Base-by-base conservation (phyloP, 495 filamentous ascomycete genomes). In the Hypomontagnella monticulosa region DNA sequence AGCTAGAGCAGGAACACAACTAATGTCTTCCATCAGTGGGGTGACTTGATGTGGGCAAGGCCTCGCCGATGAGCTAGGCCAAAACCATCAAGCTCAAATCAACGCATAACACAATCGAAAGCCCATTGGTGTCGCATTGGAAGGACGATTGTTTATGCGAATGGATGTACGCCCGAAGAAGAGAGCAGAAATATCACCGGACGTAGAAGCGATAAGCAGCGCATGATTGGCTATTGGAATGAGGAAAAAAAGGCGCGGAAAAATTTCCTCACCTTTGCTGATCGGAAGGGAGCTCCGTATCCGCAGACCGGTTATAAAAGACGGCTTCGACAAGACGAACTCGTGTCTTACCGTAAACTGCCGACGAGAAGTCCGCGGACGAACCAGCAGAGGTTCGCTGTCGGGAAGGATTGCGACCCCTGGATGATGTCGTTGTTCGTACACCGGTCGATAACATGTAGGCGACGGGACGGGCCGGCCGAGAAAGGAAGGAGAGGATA, bases 401-500 rank as follows among this genome's bases (percentile, higher is more conserved):
- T 56, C 55, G 66, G 66, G 59, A 63, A 69, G 66, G 66, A 69
- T 69, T 32, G 27, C 44, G 20, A 60, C 50, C 66, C 66, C 49
- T 63, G 66, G 53, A 19, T 8, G 12, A 46, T 10, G 27, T 44
- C 52, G 54, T 46, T 15, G 9, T 18, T 58, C 32, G 48, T 48
- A 59, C 54, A 63, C 54, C 58, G 59, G 65, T 59, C 58, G 42
- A 51, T 27, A 27, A 27, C 16, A 20, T 54, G 49, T 16, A 12
- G 20, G 37, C n/a, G 42, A 68, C 65, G 65, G 65, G 59, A 68
- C 65, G 65, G 65, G 33, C 66, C 66, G 66, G 50, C 66, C 66
- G 55, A 69, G 59, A 69, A 63, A 60, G 66, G 66, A 69, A 69
- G 66, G 66, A 69, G 66, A 48, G 50, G 56, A 63, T 40, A 27